phyloP scores from a whole-genome alignment of 768 basidiomycete species.

The Auriscalpium microsporum region DNA sequence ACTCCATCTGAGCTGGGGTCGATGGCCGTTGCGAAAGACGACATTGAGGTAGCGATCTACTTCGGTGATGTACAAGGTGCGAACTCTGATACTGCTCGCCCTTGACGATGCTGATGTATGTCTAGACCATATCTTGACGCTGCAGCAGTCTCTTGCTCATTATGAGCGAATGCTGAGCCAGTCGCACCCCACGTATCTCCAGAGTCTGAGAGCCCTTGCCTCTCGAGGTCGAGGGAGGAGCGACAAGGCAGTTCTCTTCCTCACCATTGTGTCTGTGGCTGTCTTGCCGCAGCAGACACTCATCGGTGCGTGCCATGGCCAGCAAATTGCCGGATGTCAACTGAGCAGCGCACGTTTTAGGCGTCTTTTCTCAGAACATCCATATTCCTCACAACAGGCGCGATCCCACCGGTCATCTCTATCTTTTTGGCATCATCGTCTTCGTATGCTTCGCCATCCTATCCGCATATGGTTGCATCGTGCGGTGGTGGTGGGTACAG shows the following conservation, averaged over 20 bases:
- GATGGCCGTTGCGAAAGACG: constrained; percentile 34
- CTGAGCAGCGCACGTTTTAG: constrained; percentile 26
- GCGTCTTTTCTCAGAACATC: constrained; percentile 61
- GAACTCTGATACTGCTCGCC: background rate
- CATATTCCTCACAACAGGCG: constrained; percentile 46
- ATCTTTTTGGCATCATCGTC: constrained; percentile 51
- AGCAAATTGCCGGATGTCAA: too few species aligned
- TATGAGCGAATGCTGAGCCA: constrained; percentile 86
- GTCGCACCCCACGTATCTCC: constrained; percentile 79
- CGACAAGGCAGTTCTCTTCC: constrained; percentile 56
- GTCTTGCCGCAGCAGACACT: constrained; percentile 57
- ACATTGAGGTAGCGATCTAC: constrained; percentile 72
- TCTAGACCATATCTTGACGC: constrained; percentile 80
- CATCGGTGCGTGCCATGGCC: constrained; percentile 34
- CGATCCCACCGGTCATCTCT: constrained; percentile 29
- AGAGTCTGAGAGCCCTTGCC: constrained; percentile 60
- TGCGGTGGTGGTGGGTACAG: constrained; percentile 57
- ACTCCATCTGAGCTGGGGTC: constrained; percentile 28
- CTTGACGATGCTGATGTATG: background rate
- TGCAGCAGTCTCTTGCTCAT: constrained; percentile 77
- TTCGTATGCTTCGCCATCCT: constrained; percentile 37
- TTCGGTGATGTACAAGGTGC: constrained; percentile 88
- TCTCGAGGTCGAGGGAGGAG: constrained; percentile 50
- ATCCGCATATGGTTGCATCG: constrained; percentile 34
- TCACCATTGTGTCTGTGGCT: constrained; percentile 60